These are phyloP conservation scores for Phalaenopsis hybrid DNA, from an alignment of 116 monocot species.

Conservation along the genomic window DNA sequence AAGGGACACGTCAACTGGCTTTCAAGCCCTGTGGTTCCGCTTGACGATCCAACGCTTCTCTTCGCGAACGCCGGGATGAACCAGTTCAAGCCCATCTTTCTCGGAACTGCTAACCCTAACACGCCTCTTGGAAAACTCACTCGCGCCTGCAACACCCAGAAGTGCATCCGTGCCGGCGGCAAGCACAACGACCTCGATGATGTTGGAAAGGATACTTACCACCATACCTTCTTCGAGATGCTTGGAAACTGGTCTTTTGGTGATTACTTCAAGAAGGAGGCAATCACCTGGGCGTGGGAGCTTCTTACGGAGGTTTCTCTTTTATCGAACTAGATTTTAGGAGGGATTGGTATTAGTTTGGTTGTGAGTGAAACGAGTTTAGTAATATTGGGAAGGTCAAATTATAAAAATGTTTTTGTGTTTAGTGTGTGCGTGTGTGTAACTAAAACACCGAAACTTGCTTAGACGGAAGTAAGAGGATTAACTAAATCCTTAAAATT, in stretches of 20 bases:
- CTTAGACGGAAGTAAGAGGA: too few species aligned
- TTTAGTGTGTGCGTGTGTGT: too few species aligned
- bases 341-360: not conserved
- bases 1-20: slow-evolving; percentile 66
- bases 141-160: slow-evolving; percentile 93
- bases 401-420: too few species aligned
- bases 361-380: not conserved
- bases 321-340: not conserved
- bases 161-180: slow-evolving; percentile 97
- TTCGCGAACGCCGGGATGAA: slow-evolving; percentile 99
- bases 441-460: too few species aligned
- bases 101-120: slow-evolving; percentile 68
- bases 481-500: too few species aligned
- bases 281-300: slow-evolving; percentile 91
- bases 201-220: slow-evolving; percentile 96
- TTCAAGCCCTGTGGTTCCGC: slow-evolving; percentile 89
- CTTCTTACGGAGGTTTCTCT: slow-evolving; percentile 74
- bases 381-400: not conserved
- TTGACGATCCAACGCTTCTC: slow-evolving; percentile 90
- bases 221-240: slow-evolving; percentile 99
- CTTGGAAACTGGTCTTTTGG: slow-evolving; percentile 99
- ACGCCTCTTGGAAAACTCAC: slow-evolving; percentile 57
- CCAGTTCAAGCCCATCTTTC: slow-evolving; percentile 93
- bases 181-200: slow-evolving; percentile 99
- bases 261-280: slow-evolving; percentile 92